Conservation (phyloP, 495 filamentous ascomycete species). For the Aspergillus steynii region DNA sequence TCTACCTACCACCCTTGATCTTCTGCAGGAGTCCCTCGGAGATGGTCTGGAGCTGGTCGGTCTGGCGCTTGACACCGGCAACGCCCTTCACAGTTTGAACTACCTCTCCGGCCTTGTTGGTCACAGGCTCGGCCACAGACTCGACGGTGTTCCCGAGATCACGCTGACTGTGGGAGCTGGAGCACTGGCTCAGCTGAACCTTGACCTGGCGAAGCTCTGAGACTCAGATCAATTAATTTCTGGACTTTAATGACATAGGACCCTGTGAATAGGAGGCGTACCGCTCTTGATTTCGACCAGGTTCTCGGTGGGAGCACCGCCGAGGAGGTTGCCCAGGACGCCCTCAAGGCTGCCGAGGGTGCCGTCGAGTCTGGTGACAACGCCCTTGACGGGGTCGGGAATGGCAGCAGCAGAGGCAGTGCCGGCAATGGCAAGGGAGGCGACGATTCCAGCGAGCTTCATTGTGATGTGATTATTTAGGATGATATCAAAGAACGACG, state of each 20-base stretch:
- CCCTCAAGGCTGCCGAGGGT: conserved; percentile 16
- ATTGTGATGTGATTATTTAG: conserved; percentile 27
- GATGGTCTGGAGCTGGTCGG: conserved; percentile 11
- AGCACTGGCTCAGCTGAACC: conserved; percentile 9
- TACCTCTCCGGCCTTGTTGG: conserved; percentile 5
- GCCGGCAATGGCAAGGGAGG: conserved; percentile 26
- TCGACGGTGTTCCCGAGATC: conserved; percentile 12
- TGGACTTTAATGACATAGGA: background rate
- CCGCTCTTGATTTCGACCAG: conserved; percentile 10
- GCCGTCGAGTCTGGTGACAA: conserved; percentile 11
- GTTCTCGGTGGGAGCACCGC: conserved; percentile 9
- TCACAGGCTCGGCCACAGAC: conserved; percentile 9
- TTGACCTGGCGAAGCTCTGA: conserved; percentile 11
- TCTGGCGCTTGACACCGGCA: conserved; percentile 9
- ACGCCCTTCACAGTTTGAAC: conserved; percentile 6
- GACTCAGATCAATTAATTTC: background rate
- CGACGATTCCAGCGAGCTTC: conserved; percentile 43
- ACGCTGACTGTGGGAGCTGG: conserved; percentile 14
- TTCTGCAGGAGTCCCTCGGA: conserved; percentile 11
- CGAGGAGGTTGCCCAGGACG: conserved; percentile 8
- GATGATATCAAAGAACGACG: conserved; percentile 13
- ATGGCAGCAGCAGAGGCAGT: conserved; percentile 26
- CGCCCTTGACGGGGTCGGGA: conserved; percentile 15
- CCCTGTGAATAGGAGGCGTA: conserved; percentile 8
- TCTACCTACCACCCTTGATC: conserved; percentile 17